Percentiles rank a stretch among this genome's conserved stretches.
Evolutionary conservation across 148 eudicot species (phyloP).

Genomic region (Rhododendron molle): DNA sequence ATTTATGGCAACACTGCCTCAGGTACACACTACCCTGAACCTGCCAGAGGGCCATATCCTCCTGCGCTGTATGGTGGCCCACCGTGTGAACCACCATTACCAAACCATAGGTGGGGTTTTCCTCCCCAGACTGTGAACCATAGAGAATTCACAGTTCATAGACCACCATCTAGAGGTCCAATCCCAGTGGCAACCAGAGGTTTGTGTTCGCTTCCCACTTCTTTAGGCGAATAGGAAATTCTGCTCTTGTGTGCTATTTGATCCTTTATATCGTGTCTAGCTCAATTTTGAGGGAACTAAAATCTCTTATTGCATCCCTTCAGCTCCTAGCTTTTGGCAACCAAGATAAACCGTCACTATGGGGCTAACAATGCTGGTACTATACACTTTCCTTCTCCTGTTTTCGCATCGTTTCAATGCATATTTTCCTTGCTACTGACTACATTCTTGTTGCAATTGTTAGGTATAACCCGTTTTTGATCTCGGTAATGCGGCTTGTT

Average conservation of each 20-base stretch:
- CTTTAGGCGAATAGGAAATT: not conserved
- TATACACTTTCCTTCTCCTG: not conserved
- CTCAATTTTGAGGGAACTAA: not conserved
- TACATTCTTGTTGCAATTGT: not conserved
- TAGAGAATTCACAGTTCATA: slow-evolving; percentile 44
- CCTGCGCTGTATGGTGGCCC: slow-evolving; percentile 45
- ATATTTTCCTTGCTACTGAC: not conserved
- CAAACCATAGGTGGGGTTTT: slow-evolving; percentile 55
- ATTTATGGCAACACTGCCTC: not conserved
- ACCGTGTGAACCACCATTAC: slow-evolving; percentile 53
- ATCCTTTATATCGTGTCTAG: not conserved
- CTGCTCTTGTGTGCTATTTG: not conserved
- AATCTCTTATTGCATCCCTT: not conserved
- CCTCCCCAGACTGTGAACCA: slow-evolving; percentile 61
- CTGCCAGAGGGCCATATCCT: slow-evolving; percentile 35
- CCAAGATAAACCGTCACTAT: slow-evolving; percentile 50
- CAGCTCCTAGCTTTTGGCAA: slow-evolving; percentile 84
- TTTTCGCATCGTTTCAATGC: not conserved
- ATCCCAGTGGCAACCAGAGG: slow-evolving; percentile 71
- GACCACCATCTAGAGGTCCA: slow-evolving; percentile 63
- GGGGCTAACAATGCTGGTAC: slow-evolving; percentile 15
- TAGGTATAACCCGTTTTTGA: slow-evolving; percentile 9
- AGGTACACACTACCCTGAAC: slow-evolving; percentile 57
- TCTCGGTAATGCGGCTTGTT: slow-evolving; percentile 11
- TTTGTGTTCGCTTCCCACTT: slow-evolving; percentile 21